phyloP scores from a whole-genome alignment of 495 filamentous ascomycete species.

The Penicillium samsonianum region DNA sequence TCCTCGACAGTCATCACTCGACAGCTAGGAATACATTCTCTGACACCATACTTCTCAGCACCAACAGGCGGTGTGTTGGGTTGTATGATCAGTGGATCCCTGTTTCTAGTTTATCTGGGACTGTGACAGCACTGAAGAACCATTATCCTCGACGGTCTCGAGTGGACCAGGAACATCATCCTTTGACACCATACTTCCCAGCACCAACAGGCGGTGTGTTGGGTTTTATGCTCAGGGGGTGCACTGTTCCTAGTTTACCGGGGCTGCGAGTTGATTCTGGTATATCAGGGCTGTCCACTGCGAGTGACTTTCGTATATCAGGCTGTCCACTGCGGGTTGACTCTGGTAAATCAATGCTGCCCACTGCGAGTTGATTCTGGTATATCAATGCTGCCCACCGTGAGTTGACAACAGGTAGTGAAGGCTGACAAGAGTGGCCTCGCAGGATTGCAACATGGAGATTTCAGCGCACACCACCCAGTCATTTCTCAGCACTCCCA shows the following conservation, averaged over 20 bases:
- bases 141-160: too few species aligned
- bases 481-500: not conserved
- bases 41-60: not conserved
- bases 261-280: not conserved
- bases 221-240: slow-evolving; percentile 1
- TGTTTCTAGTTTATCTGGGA: not conserved
- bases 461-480: not conserved
- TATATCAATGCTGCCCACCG: not conserved
- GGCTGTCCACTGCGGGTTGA: not conserved
- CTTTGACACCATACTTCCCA: too few species aligned
- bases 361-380: not conserved
- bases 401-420: not conserved
- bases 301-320: too few species aligned
- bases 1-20: too few species aligned
- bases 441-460: not conserved
- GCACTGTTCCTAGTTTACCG: not conserved
- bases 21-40: too few species aligned
- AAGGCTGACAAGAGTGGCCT: not conserved
- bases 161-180: too few species aligned
- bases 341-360: not conserved
- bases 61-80: not conserved
- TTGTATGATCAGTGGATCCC: not conserved
- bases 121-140: too few species aligned
- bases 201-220: too few species aligned
- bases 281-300: too few species aligned